Evolutionary conservation across 2,329 filamentous ascomycete species (phyloP).

Genomic region (Coniochaeta sp.): DNA sequence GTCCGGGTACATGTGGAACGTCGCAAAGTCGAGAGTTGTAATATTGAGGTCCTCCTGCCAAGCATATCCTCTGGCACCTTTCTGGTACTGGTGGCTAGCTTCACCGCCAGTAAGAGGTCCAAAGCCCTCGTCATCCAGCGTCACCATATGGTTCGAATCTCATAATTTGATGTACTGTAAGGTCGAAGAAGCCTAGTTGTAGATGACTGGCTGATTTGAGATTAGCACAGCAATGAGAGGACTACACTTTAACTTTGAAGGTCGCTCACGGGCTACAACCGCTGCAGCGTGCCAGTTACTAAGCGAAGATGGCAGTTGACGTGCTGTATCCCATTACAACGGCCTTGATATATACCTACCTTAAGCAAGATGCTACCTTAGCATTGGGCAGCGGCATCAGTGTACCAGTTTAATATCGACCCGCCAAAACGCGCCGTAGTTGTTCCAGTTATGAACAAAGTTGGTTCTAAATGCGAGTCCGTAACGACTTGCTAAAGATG

Average conservation of each 20-base stretch:
- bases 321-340: conserved; percentile 25
- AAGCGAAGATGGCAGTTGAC: conserved; percentile 32
- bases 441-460: conserved; percentile 61
- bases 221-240: too few species aligned
- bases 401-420: conserved; percentile 45
- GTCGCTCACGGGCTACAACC: conserved; percentile 37
- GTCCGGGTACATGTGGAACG: conserved; percentile 40
- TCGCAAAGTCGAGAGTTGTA: conserved; percentile 45
- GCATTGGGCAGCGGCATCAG: conserved; percentile 40
- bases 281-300: conserved; percentile 49
- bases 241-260: not conserved
- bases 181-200: conserved; percentile 49
- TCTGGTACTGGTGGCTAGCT: conserved; percentile 43
- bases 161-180: conserved; percentile 58
- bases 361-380: conserved; percentile 50
- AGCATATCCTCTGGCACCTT: conserved; percentile 38
- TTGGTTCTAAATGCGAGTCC: conserved; percentile 58
- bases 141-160: conserved; percentile 37
- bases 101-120: conserved; percentile 34
- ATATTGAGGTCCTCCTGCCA: conserved; percentile 45
- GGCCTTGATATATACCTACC: conserved; percentile 34
- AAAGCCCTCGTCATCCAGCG: conserved; percentile 51
- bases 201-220: conserved; percentile 33
- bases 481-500: too few species aligned
- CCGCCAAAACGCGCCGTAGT: conserved; percentile 48